Conservation (phyloP, 2,329 filamentous ascomycete species). For the Neonectria punicea region DNA sequence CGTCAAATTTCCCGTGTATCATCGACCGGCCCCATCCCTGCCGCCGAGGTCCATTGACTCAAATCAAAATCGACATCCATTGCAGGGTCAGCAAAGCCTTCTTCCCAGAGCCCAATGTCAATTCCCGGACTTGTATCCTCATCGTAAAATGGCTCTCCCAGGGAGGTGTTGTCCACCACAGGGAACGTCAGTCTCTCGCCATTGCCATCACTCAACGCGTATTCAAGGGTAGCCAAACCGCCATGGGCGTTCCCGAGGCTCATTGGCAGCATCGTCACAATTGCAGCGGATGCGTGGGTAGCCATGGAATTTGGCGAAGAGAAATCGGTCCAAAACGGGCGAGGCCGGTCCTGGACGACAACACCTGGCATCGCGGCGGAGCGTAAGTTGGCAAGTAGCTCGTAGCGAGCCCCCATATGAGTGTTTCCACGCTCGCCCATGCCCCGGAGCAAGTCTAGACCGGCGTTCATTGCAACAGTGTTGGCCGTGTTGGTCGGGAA, state of each 20-base stretch:
- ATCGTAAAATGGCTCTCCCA: slow-evolving; percentile 46
- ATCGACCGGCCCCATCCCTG: slow-evolving; percentile 13
- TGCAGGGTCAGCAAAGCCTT: slow-evolving; percentile 50
- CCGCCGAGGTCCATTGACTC: slow-evolving; percentile 36
- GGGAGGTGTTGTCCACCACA: slow-evolving; percentile 41
- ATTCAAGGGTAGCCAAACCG: not conserved
- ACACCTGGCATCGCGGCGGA: not conserved
- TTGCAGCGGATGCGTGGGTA: not conserved
- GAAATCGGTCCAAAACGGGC: not conserved
- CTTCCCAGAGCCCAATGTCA: slow-evolving; percentile 52
- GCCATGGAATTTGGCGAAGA: not conserved
- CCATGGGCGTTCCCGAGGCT: not conserved
- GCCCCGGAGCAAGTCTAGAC: slow-evolving; percentile 1
- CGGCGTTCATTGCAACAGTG: slow-evolving; percentile 56
- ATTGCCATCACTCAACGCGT: not conserved
- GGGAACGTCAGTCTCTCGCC: slow-evolving; percentile 39
- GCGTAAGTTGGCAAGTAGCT: slow-evolving; percentile 7
- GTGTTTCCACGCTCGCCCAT: slow-evolving; percentile 19
- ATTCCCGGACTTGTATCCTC: slow-evolving; percentile 41
- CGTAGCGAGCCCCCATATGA: slow-evolving; percentile 11
- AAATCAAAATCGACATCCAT: slow-evolving; percentile 48
- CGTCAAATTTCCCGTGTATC: not conserved
- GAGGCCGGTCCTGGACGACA: not conserved
- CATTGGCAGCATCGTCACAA: not conserved
- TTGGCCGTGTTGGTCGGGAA: slow-evolving; percentile 59